phyloP scores from a whole-genome alignment of 108 stramenopile species.

The Licmophora abbreviata region DNA sequence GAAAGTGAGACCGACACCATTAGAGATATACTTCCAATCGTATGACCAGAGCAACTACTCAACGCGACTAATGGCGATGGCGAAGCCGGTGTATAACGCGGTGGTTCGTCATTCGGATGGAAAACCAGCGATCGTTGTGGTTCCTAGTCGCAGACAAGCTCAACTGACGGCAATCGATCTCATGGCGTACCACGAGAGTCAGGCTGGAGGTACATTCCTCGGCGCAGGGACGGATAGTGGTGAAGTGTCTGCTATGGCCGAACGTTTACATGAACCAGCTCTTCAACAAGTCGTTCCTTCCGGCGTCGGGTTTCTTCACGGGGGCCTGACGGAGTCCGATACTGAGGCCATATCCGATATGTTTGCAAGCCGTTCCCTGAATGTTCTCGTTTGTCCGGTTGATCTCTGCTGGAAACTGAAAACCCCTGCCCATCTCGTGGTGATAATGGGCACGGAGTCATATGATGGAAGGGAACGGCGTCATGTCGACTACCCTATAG shows the following conservation, averaged over 20 bases:
- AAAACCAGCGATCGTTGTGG: constrained; percentile 82
- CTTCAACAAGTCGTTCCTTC: constrained; percentile 74
- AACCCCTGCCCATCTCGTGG: constrained; percentile 66
- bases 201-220: constrained; percentile 42
- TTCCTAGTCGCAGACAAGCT: constrained; percentile 93
- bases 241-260: constrained; percentile 10
- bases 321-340: constrained; percentile 82
- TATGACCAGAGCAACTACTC: constrained; percentile 92
- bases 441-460: constrained; percentile 94
- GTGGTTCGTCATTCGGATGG: constrained; percentile 64
- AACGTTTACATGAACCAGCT: constrained; percentile 63
- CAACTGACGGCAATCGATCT: constrained; percentile 97
- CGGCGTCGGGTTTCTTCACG: constrained; percentile 93
- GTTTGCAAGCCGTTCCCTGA: constrained; percentile 51
- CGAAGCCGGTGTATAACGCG: constrained; percentile 90
- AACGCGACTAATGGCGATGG: constrained; percentile 91
- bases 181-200: constrained; percentile 85
- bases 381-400: constrained; percentile 83
- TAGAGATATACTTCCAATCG: constrained; percentile 91
- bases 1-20: constrained; percentile 84
- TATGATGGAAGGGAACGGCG: constrained; percentile 92
- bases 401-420: constrained; percentile 84
- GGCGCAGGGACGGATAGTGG: constrained; percentile 21
- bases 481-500: constrained; percentile 91
- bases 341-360: constrained; percentile 58